Evolutionary conservation across 192 early-diverging fungal species (phyloP).

Genomic region (Coemansia sp.): DNA sequence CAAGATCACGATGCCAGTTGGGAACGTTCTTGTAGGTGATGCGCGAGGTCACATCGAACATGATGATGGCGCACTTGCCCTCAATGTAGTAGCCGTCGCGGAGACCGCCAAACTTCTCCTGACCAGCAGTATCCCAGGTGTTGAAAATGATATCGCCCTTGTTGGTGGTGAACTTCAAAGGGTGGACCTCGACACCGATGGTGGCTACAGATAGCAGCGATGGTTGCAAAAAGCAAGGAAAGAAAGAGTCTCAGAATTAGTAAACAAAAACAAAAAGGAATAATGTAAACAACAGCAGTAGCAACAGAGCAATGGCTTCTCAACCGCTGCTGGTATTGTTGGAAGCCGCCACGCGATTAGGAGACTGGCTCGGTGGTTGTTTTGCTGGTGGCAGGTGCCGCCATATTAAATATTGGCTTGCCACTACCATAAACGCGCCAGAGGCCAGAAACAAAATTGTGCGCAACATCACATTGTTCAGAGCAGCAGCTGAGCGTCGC

Average conservation of each 20-base stretch:
- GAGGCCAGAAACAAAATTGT: background rate
- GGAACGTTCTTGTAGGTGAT: constrained; percentile 99
- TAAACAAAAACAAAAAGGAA: constrained; percentile 12
- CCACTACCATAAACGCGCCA: too few species aligned
- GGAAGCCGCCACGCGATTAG: background rate
- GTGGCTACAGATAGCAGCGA: constrained; percentile 71
- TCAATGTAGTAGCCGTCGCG: constrained; percentile 99
- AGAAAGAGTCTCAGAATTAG: background rate
- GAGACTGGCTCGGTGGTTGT: background rate
- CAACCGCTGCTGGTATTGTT: background rate
- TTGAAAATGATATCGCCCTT: constrained; percentile 97
- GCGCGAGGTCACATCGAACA: constrained; percentile 99
- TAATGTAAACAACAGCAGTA: background rate
- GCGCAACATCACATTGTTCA: background rate
- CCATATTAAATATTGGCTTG: background rate
- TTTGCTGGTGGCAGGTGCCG: background rate
- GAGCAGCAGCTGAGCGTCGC: background rate
- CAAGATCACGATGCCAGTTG: constrained; percentile 99
- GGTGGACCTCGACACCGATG: constrained; percentile 99
- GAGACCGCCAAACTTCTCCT: constrained; percentile 99
- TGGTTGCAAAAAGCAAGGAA: too few species aligned
- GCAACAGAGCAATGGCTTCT: background rate
- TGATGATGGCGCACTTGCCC: constrained; percentile 99
- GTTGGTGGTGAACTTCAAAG: constrained; percentile 96
- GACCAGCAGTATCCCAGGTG: constrained; percentile 99